phyloP scores from a whole-genome alignment of 78 protist genomes.

The Monocercomonoides exilis region DNA sequence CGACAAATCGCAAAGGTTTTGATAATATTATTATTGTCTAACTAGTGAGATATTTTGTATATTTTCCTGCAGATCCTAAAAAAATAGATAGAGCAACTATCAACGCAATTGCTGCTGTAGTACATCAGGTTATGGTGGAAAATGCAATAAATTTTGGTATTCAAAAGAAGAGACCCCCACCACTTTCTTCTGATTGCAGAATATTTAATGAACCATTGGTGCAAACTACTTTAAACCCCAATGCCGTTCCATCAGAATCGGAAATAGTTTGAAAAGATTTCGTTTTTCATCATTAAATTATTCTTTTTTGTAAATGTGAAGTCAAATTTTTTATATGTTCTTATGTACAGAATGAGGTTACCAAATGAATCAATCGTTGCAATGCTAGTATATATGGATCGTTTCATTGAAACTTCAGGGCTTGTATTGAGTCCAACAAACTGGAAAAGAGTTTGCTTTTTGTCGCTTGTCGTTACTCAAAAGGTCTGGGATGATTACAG shows the following conservation, averaged over 20 bases:
- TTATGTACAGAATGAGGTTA: conserved; percentile 7
- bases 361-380: conserved; percentile 16
- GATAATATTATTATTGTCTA: too few relatives aligned
- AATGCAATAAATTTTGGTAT: background rate
- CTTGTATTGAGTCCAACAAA: background rate
- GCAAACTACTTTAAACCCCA: background rate
- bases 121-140: conserved; percentile 18
- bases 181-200: background rate
- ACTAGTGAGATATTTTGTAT: background rate
- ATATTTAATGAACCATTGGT: background rate
- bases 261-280: background rate
- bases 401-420: conserved; percentile 10
- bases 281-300: background rate
- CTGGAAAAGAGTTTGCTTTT: background rate
- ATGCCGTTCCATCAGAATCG: background rate
- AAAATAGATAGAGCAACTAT: background rate
- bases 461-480: conserved; percentile 1
- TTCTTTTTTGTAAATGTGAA: background rate
- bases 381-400: conserved; percentile 21
- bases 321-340: background rate
- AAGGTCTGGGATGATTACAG: conserved; percentile 13
- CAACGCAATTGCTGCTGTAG: conserved; percentile 3
- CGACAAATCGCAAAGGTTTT: too few relatives aligned
- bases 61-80: background rate
- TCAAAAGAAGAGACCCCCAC: conserved; percentile 8